Evolutionary conservation across 768 basidiomycete genomes (phyloP).

Genomic region (Lactarius indigo): DNA sequence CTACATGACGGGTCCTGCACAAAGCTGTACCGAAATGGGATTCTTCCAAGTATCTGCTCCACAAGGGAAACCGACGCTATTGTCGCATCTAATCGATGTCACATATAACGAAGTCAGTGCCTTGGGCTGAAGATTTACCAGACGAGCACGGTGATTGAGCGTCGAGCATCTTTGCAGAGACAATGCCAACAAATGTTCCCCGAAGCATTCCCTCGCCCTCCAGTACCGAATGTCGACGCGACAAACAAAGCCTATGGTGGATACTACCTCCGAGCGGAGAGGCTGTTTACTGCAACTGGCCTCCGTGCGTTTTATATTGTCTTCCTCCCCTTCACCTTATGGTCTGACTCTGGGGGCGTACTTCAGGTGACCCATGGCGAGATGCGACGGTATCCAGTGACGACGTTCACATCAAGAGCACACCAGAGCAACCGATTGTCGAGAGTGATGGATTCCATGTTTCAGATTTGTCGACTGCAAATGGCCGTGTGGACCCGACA

Average conservation of each 20-base stretch:
- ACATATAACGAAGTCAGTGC: neutral
- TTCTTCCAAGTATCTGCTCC: neutral
- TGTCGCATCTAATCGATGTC: constrained; percentile 9
- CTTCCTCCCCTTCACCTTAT: neutral
- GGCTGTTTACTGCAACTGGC: constrained; percentile 30
- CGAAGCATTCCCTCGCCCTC: neutral
- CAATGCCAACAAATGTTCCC: neutral
- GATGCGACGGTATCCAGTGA: constrained; percentile 26
- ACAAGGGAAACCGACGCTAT: constrained; percentile 37
- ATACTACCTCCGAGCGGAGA: constrained; percentile 27
- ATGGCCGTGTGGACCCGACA: neutral
- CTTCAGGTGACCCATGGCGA: neutral
- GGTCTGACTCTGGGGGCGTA: neutral
- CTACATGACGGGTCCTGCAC: neutral
- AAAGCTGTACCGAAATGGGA: neutral
- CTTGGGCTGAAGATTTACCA: neutral
- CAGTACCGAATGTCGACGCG: neutral
- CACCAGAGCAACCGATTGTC: constrained; percentile 25
- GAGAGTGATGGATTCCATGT: constrained; percentile 29
- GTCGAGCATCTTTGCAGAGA: neutral
- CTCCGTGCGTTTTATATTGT: constrained; percentile 2
- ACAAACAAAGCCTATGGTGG: constrained; percentile 24
- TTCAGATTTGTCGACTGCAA: constrained; percentile 24
- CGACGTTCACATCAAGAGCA: constrained; percentile 17
- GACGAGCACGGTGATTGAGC: neutral